phyloP scores from a whole-genome alignment of 2,329 filamentous ascomycete genomes.

The Sordariomycetes sp. region DNA sequence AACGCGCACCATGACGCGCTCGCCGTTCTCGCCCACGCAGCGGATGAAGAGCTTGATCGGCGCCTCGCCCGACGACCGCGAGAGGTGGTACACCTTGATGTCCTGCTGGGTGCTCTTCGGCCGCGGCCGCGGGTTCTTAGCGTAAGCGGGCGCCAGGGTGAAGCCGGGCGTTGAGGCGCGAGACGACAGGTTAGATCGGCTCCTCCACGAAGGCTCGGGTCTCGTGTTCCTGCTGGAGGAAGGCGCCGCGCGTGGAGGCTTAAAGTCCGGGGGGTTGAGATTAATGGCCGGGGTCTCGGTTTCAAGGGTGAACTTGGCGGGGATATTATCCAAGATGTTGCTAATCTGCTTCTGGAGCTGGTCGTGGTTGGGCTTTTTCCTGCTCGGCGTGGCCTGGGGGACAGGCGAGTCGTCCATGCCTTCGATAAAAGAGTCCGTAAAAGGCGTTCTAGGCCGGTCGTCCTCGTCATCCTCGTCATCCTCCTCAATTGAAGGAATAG shows the following conservation, averaged over 20 bases:
- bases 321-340: slow-evolving; percentile 66
- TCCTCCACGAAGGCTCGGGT: slow-evolving; percentile 34
- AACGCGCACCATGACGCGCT: slow-evolving; percentile 95
- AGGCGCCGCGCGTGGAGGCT: slow-evolving; percentile 26
- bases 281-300: slow-evolving; percentile 38
- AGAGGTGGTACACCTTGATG: slow-evolving; percentile 87
- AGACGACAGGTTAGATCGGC: slow-evolving; percentile 39
- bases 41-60: slow-evolving; percentile 94
- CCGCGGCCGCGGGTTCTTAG: slow-evolving; percentile 36
- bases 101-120: slow-evolving; percentile 44
- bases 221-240: slow-evolving; percentile 24
- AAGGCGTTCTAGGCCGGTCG: slow-evolving; percentile 1
- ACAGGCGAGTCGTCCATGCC: slow-evolving; percentile 31
- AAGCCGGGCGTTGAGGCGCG: slow-evolving; percentile 56
- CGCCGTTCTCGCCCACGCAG: slow-evolving; percentile 77
- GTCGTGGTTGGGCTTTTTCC: slow-evolving; percentile 37
- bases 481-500: slow-evolving; percentile 3
- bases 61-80: slow-evolving; percentile 68
- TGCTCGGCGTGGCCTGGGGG: slow-evolving; percentile 21
- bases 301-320: slow-evolving; percentile 67
- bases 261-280: slow-evolving; percentile 48
- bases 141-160: slow-evolving; percentile 52
- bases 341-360: slow-evolving; percentile 72
- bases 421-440: slow-evolving; percentile 25
- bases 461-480: slow-evolving; percentile 4